These are phyloP conservation scores for Mycena floridula DNA, from an alignment of 768 basidiomycete species.

Conservation along the genomic window DNA sequence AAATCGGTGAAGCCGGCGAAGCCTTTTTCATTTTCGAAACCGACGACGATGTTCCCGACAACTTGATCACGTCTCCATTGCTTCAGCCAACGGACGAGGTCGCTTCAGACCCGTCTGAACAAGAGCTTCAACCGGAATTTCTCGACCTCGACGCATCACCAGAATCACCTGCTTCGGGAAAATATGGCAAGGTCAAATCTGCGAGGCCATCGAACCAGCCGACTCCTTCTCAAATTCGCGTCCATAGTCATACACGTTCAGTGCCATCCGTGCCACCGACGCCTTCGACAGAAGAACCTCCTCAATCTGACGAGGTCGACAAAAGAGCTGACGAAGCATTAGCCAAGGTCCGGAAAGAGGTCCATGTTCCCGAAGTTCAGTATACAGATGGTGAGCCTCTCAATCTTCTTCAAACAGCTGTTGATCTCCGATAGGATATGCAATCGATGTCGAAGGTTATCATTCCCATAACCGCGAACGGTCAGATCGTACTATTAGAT, in stretches of 20 bases:
- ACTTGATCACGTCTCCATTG: slow-evolving; percentile 91
- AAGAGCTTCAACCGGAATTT: slow-evolving; percentile 54
- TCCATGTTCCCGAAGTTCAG: slow-evolving; percentile 48
- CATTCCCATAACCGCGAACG: slow-evolving; percentile 24
- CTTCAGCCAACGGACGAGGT: slow-evolving; percentile 55
- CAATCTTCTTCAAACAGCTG: too few species aligned
- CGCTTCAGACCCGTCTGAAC: too few species aligned
- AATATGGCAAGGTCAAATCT: too few species aligned
- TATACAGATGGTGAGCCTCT: slow-evolving; percentile 50
- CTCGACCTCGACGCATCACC: slow-evolving; percentile 69
- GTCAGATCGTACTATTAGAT: slow-evolving; percentile 34
- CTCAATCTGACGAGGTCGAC: slow-evolving; percentile 24
- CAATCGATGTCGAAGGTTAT: slow-evolving; percentile 82
- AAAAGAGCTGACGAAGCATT: slow-evolving; percentile 46
- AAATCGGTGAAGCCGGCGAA: slow-evolving; percentile 97
- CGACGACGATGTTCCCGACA: slow-evolving; percentile 87
- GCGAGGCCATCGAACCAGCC: too few species aligned
- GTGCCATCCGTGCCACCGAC: slow-evolving; percentile 28
- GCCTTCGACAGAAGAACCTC: slow-evolving; percentile 14
- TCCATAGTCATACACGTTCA: too few species aligned
- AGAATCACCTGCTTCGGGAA: not conserved
- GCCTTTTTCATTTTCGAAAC: slow-evolving; percentile 99
- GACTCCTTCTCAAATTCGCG: too few species aligned
- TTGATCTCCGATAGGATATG: too few species aligned
- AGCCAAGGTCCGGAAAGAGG: slow-evolving; percentile 30